Evolutionary conservation across 2,329 filamentous ascomycete species (phyloP).

Genomic region (Daldinia sp.): DNA sequence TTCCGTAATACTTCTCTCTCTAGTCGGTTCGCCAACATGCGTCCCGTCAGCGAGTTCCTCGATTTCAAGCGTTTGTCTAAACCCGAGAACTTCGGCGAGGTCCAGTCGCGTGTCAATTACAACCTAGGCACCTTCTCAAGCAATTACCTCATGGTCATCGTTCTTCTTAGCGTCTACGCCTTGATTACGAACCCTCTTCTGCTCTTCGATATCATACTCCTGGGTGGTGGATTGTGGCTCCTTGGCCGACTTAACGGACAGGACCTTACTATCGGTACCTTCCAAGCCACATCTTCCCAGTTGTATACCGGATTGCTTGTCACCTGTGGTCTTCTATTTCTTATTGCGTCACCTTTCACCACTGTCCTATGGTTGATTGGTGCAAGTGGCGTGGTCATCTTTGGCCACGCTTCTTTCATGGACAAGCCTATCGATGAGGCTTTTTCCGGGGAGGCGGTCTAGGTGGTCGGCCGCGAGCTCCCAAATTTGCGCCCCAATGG

Average conservation of each 20-base stretch:
- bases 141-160: slow-evolving; percentile 95
- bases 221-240: slow-evolving; percentile 85
- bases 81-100: slow-evolving; percentile 87
- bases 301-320: slow-evolving; percentile 89
- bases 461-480: slow-evolving; percentile 99
- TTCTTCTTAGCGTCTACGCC: slow-evolving; percentile 96
- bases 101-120: slow-evolving; percentile 94
- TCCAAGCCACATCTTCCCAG: slow-evolving; percentile 87
- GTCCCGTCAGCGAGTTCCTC: slow-evolving; percentile 90
- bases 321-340: slow-evolving; percentile 82
- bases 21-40: slow-evolving; percentile 89
- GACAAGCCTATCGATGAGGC: slow-evolving; percentile 99
- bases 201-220: slow-evolving; percentile 91
- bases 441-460: slow-evolving; percentile 99
- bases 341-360: slow-evolving; percentile 83
- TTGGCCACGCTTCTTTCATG: slow-evolving; percentile 94
- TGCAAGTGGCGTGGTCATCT: slow-evolving; percentile 89
- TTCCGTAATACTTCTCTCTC: slow-evolving; percentile 81
- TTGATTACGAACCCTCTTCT: slow-evolving; percentile 86
- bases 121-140: slow-evolving; percentile 97
- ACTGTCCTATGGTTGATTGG: slow-evolving; percentile 96
- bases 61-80: slow-evolving; percentile 96
- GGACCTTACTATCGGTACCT: slow-evolving; percentile 85
- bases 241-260: slow-evolving; percentile 90
- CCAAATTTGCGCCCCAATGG: slow-evolving; percentile 90